Evolutionary conservation across 768 basidiomycete species (phyloP).

Genomic region (Boletus sp.): DNA sequence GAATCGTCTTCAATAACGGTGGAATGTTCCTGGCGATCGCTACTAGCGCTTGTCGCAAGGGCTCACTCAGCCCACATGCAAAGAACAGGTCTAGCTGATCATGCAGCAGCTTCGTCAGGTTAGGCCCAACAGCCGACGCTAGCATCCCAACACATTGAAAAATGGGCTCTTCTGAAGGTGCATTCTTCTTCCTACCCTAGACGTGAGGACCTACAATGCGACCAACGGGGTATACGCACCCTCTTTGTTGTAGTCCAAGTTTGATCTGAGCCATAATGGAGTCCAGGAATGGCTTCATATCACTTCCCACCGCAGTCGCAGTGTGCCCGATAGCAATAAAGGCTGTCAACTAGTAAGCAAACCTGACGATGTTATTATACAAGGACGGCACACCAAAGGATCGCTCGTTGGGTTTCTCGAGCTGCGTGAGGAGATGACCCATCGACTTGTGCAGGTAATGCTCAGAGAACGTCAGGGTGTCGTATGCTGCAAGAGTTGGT

Average conservation of each 20-base stretch:
- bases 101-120: constrained; percentile 91
- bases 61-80: constrained; percentile 87
- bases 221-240: constrained; percentile 46
- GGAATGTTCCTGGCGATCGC: constrained; percentile 86
- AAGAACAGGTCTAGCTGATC: constrained; percentile 98
- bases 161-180: constrained; percentile 90
- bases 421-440: constrained; percentile 83
- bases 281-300: constrained; percentile 96
- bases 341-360: constrained; percentile 44
- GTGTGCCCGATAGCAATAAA: constrained; percentile 97
- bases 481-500: constrained; percentile 91
- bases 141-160: constrained; percentile 99
- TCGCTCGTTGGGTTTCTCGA: constrained; percentile 87
- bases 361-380: constrained; percentile 3
- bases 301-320: constrained; percentile 85
- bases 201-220: constrained; percentile 1
- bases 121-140: constrained; percentile 91
- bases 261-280: constrained; percentile 88
- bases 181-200: constrained; percentile 70
- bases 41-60: constrained; percentile 78
- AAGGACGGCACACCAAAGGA: constrained; percentile 61
- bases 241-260: constrained; percentile 80
- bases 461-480: constrained; percentile 87
- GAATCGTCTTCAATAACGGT: constrained; percentile 87
- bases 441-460: constrained; percentile 93